These are phyloP conservation scores for Huiozyma sinensis DNA, from an alignment of 805 yeast species.

Conservation along the genomic window DNA sequence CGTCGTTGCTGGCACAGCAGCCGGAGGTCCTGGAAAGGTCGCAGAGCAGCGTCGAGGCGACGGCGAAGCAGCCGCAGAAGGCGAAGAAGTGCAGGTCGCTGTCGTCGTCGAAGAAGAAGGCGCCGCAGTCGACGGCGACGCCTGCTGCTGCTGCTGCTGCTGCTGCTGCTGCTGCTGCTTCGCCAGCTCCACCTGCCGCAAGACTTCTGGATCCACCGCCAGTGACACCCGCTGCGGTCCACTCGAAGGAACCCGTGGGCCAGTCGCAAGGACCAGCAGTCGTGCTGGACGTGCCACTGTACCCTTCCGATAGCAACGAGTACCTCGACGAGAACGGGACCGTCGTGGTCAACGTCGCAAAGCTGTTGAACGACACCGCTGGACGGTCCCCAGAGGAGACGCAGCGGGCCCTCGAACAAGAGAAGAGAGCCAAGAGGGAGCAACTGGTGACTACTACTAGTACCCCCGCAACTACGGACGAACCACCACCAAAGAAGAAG, in stretches of 20 bases:
- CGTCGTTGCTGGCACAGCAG: slow-evolving; percentile 5
- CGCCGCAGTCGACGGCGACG: not conserved
- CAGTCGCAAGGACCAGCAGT: slow-evolving; percentile 7
- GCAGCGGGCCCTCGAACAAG: slow-evolving; percentile 4
- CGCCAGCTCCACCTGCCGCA: not conserved
- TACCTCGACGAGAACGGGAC: slow-evolving; percentile 29
- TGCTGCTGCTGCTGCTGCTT: not conserved
- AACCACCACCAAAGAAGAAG: slow-evolving; percentile 20
- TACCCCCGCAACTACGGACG: slow-evolving; percentile 8
- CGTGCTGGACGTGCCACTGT: slow-evolving; percentile 24
- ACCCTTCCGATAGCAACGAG: slow-evolving; percentile 16
- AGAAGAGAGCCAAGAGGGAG: slow-evolving; percentile 6
- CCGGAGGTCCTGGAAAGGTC: too few species aligned
- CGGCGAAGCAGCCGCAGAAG: slow-evolving; percentile 1
- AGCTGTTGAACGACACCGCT: slow-evolving; percentile 3
- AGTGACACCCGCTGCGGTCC: not conserved
- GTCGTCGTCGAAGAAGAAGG: not conserved
- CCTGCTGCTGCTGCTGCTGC: slow-evolving; percentile 1
- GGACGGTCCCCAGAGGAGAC: not conserved
- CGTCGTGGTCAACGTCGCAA: slow-evolving; percentile 23
- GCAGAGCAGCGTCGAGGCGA: slow-evolving; percentile 2
- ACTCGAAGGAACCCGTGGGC: not conserved
- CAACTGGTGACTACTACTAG: slow-evolving; percentile 3
- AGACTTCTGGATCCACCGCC: not conserved
- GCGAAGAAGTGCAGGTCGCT: too few species aligned